Conservation (phyloP, 306 rosid genomes). For the Ormosia semicastrata region DNA sequence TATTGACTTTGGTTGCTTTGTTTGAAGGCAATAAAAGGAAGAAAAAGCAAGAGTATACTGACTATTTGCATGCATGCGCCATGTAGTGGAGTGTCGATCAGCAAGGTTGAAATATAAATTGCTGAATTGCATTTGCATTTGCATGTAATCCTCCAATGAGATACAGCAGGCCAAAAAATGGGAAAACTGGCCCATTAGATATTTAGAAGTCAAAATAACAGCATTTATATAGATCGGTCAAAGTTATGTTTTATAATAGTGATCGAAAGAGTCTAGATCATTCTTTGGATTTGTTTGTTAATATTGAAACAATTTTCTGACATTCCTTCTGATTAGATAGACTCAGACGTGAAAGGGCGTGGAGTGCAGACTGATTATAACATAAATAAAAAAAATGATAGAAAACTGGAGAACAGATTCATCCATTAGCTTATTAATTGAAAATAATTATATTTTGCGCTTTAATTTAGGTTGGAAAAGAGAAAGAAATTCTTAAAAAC, state of each 20-base stretch:
- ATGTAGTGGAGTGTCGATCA: not conserved
- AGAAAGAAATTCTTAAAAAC: not conserved
- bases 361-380: not conserved
- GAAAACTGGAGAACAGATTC: not conserved
- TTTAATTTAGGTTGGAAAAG: not conserved
- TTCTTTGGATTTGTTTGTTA: constrained; percentile 8
- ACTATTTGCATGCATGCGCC: not conserved
- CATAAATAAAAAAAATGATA: not conserved
- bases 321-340: constrained; percentile 1
- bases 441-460: not conserved
- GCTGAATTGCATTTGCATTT: not conserved
- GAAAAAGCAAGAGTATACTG: not conserved
- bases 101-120: not conserved
- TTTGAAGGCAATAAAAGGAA: not conserved
- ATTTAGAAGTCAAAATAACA: not conserved
- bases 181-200: not conserved
- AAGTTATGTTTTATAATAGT: not conserved
- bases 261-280: not conserved
- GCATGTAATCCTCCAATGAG: constrained; percentile 16
- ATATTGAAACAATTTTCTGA: constrained; percentile 24
- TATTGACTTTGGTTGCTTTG: not conserved
- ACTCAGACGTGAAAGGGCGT: not conserved
- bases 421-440: not conserved
- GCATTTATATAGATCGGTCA: not conserved
- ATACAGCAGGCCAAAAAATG: not conserved